Evolutionary conservation across 768 basidiomycete species (phyloP), one percentile per base, ranked within the genome.

Genomic region (Lyophyllum semitale): DNA sequence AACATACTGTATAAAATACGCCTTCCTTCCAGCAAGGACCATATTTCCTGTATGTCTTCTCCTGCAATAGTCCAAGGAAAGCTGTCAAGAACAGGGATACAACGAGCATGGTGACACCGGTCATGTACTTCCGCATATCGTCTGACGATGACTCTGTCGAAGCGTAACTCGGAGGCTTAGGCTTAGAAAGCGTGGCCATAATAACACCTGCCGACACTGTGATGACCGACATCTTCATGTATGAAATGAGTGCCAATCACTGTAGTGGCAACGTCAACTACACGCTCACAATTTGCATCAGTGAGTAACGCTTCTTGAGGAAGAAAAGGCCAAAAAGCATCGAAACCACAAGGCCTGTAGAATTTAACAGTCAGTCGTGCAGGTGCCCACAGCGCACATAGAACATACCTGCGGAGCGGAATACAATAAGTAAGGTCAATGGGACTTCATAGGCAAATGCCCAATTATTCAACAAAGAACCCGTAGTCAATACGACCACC

Each of bases 1-100:
- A 41, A 57, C 79, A 44, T 65, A 93, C 91, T 29, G 87, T 89
- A 67, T 93, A 95, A 65, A 95, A 93, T 2, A 93, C 77, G 3
- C 85, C 87, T 69, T 93, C 93, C 62, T 80, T 83, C 93, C 93
- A 95, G 59, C 80, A 84, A 0, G 87, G 86, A 0, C 91, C 91
- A 60, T 91, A 91, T 41, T 71, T 77, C 51, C 69, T 76, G 67
- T 89, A 95, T 8, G 90, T 92, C 51, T 75, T 75, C 66, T 93
- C 91, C 76, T 93, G 91, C 33, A 90, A 72, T 23, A 89, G 65
- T 1, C 93, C 93, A 40, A 91, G 77, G 5, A 83, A 68, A 0
- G 84, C 88, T 0, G 86, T 85, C 49, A 89, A 77, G 44, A 92
- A 67, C 38, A 91, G 73, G 0, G 90, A 89, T 3, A 79, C 57